Conservation (phyloP, 177 flowering plant species). For the Vitis hybrid region DNA sequence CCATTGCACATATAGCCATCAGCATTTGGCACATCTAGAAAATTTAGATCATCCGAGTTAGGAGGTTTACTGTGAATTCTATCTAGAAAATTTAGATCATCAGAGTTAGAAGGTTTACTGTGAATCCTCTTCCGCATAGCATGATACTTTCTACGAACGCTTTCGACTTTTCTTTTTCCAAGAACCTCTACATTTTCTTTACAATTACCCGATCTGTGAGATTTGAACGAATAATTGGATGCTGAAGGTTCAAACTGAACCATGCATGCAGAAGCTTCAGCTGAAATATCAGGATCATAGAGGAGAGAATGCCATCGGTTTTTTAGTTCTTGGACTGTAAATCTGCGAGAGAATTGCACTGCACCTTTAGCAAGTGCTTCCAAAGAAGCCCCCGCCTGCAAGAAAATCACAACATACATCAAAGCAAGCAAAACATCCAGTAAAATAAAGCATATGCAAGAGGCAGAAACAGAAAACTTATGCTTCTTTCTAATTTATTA, state of each 20-base stretch:
- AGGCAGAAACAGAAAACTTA: not conserved
- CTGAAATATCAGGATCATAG: slow-evolving; percentile 64
- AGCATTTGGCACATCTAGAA: slow-evolving; percentile 30
- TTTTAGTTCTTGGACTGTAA: slow-evolving; percentile 53
- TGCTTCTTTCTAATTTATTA: not conserved
- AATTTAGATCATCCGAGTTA: slow-evolving; percentile 32
- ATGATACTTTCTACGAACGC: slow-evolving; percentile 62
- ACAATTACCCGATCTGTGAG: slow-evolving; percentile 26
- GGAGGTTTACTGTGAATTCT: slow-evolving; percentile 40
- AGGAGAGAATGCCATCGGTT: slow-evolving; percentile 86
- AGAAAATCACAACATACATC: not conserved
- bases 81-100: slow-evolving; percentile 18
- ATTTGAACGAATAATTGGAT: slow-evolving; percentile 25
- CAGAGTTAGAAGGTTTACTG: slow-evolving; percentile 29
- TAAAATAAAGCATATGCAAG: not conserved
- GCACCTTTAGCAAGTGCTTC: slow-evolving; percentile 98
- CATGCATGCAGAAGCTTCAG: slow-evolving; percentile 66
- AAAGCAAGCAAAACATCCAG: not conserved
- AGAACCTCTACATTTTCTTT: slow-evolving; percentile 26
- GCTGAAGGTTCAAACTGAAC: slow-evolving; percentile 49
- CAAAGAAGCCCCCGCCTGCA: slow-evolving; percentile 84
- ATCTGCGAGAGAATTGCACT: slow-evolving; percentile 72
- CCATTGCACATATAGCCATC: slow-evolving; percentile 31
- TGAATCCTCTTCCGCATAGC: slow-evolving; percentile 68
- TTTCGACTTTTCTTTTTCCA: slow-evolving; percentile 57